Percentiles rank a stretch among this genome's conserved stretches.
These are phyloP conservation scores for Chlamydomonas reinhardtii DNA, from an alignment of 163 green algal species.

Conservation along the genomic window DNA sequence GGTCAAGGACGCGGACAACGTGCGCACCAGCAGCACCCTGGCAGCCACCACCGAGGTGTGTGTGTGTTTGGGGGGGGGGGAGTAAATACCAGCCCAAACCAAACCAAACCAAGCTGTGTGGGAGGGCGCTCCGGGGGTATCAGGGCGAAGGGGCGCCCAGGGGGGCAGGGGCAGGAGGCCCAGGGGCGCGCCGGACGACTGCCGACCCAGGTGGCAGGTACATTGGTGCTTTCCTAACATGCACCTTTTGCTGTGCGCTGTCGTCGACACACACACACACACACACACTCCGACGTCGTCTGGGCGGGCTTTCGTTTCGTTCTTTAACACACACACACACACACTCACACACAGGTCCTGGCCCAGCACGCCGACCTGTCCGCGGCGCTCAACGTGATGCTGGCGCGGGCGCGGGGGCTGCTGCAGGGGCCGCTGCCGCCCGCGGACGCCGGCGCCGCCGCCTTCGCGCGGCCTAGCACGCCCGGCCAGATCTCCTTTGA, in stretches of 20 bases:
- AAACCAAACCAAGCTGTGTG: too few species aligned
- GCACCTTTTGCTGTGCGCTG: too few species aligned
- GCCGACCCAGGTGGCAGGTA: too few species aligned
- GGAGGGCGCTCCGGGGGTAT: too few species aligned
- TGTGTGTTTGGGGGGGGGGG: too few species aligned
- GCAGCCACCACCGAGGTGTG: conserved; percentile 31
- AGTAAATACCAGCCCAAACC: too few species aligned
- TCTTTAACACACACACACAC: neutral
- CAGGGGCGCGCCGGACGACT: too few species aligned
- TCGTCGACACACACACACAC: too few species aligned
- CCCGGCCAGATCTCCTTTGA: conserved; percentile 43
- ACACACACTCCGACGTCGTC: too few species aligned
- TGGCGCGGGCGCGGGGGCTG: conserved; percentile 1
- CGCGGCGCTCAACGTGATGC: conserved; percentile 11
- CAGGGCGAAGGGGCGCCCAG: too few species aligned
- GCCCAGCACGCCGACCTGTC: conserved; percentile 10
- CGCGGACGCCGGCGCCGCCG: neutral
- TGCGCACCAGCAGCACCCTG: conserved; percentile 51
- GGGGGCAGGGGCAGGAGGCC: too few species aligned
- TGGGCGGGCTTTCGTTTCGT: neutral
- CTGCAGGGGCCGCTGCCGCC: conserved; percentile 28
- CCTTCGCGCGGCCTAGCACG: conserved; percentile 20
- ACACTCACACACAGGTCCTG: conserved; percentile 5
- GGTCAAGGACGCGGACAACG: conserved; percentile 16
- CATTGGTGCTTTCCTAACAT: too few species aligned